Conservation (phyloP, 441 rosid species). For the Pelargonium fulgidum region DNA sequence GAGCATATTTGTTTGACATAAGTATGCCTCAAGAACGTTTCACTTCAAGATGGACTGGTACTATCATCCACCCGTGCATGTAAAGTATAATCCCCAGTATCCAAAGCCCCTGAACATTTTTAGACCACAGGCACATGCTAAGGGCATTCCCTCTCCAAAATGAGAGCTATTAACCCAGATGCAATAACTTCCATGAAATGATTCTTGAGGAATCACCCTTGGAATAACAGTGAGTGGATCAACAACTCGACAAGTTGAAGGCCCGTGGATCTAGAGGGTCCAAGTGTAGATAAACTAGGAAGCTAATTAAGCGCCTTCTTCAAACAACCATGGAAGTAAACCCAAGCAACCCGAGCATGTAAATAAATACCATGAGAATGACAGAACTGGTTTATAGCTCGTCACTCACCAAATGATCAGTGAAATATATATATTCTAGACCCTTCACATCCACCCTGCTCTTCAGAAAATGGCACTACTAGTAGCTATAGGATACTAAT, state of each 20-base stretch:
- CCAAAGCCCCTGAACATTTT: background rate
- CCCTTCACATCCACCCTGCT: background rate
- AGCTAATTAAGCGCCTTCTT: background rate
- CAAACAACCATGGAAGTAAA: background rate
- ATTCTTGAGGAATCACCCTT: background rate
- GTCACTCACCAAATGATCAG: background rate
- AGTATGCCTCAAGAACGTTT: background rate
- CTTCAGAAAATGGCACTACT: background rate
- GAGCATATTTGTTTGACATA: background rate
- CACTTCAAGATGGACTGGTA: background rate
- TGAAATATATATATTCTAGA: background rate
- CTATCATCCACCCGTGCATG: background rate
- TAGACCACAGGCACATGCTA: background rate
- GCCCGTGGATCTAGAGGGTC: background rate
- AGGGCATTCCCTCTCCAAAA: background rate
- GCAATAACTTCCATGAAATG: background rate
- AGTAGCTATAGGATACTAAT: no score
- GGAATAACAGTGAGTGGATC: background rate
- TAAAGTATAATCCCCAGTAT: background rate
- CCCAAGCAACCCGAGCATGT: background rate
- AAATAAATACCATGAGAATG: background rate
- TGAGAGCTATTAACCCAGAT: background rate
- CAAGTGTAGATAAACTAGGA: background rate
- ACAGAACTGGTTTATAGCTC: background rate
- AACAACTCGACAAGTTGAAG: background rate